Evolutionary conservation across 169 alveolate species (phyloP).

Genomic region (Eimeria necatrix): DNA sequence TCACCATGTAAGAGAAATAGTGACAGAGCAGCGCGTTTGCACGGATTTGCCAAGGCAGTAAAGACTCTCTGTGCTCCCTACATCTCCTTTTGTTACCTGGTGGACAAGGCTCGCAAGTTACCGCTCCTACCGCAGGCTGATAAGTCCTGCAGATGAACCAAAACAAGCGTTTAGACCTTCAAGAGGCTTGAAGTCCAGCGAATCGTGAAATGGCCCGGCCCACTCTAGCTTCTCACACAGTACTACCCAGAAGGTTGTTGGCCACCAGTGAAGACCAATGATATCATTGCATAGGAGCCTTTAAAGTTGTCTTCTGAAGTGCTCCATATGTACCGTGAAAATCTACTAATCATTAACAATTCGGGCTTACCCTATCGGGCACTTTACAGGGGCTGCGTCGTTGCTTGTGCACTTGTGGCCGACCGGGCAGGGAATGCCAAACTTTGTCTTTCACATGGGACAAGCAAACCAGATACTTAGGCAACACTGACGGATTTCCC

Average conservation of each 20-base stretch:
- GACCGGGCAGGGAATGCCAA: constrained; percentile 66
- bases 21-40: background rate
- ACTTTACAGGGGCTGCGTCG: background rate
- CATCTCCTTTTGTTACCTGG: constrained; percentile 2
- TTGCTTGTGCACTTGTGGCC: constrained; percentile 55
- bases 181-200: too few species aligned
- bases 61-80: background rate
- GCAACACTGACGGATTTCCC: background rate
- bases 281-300: too few species aligned
- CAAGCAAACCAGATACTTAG: background rate
- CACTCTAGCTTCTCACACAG: too few species aligned
- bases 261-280: too few species aligned
- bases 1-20: background rate
- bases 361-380: constrained; percentile 30
- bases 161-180: too few species aligned
- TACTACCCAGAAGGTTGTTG: too few species aligned
- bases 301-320: too few species aligned
- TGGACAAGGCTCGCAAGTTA: constrained; percentile 47
- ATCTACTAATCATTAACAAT: too few species aligned
- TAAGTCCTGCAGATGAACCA: background rate
- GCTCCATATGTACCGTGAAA: too few species aligned
- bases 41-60: background rate
- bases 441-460: constrained; percentile 18
- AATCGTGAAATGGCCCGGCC: too few species aligned
- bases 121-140: constrained; percentile 51